Percentiles rank a stretch among this genome's conserved stretches.
Evolutionary conservation across 1,284 basidiomycete genomes (phyloP).

Genomic region (Malassezia restricta): DNA sequence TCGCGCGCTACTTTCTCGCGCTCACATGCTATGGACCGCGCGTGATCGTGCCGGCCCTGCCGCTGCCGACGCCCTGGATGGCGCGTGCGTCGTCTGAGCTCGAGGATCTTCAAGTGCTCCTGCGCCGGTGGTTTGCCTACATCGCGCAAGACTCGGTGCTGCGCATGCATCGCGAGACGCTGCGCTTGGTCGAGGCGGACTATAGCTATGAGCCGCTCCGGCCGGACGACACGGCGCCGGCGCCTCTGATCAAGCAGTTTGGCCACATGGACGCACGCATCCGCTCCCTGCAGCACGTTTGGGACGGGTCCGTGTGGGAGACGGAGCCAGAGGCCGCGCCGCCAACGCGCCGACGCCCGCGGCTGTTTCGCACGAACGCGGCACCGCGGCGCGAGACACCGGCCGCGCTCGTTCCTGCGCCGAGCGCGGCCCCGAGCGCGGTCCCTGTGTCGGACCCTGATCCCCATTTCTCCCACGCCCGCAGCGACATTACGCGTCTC

Average conservation of each 20-base stretch:
- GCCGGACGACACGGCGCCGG: slow-evolving; percentile 1
- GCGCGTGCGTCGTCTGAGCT: slow-evolving; percentile 13
- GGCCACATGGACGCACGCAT: background rate
- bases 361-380: background rate
- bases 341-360: no score
- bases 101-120: slow-evolving; percentile 27
- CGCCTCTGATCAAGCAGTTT: background rate
- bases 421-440: background rate
- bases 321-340: background rate
- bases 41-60: slow-evolving; percentile 30
- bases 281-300: slow-evolving; percentile 6
- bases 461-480: background rate
- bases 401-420: slow-evolving; percentile 1
- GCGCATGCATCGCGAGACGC: slow-evolving; percentile 29
- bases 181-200: slow-evolving; percentile 36
- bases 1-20: slow-evolving; percentile 27
- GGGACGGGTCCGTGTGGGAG: slow-evolving; percentile 1
- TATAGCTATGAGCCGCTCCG: slow-evolving; percentile 31
- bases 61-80: slow-evolving; percentile 20
- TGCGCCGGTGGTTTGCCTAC: slow-evolving; percentile 30
- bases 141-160: slow-evolving; percentile 22
- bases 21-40: slow-evolving; percentile 21
- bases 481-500: slow-evolving; percentile 10
- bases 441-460: slow-evolving; percentile 5
- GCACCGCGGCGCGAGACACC: background rate